Percentiles rank a stretch among this genome's conserved stretches.
These are phyloP conservation scores for Yamadazyma aaseri DNA, from an alignment of 1,139 yeast genomes.

Conservation along the genomic window DNA sequence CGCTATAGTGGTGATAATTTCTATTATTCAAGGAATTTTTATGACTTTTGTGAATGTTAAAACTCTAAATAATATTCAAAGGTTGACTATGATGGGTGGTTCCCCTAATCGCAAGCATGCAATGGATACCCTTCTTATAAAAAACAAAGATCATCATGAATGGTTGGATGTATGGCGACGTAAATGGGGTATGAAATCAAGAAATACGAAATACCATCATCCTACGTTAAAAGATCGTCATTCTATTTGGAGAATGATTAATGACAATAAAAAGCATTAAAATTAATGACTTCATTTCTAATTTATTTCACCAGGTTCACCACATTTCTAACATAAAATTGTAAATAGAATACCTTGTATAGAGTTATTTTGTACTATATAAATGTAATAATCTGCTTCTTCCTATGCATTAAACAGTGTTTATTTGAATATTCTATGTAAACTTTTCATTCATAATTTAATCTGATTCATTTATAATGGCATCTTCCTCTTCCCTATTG, in stretches of 20 bases:
- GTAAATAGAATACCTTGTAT: too few species aligned
- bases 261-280: constrained; percentile 49
- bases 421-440: background rate
- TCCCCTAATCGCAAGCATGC: constrained; percentile 4
- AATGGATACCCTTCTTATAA: constrained; percentile 8
- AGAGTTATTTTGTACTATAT: too few species aligned
- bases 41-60: constrained; percentile 46
- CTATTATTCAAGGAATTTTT: constrained; percentile 45
- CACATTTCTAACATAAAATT: too few species aligned
- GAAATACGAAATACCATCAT: constrained; percentile 27
- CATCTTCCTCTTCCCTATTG: constrained; percentile 9
- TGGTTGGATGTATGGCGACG: constrained; percentile 8
- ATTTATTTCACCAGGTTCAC: too few species aligned
- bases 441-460: constrained; percentile 20
- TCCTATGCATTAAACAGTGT: background rate
- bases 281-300: too few species aligned
- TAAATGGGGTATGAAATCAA: constrained; percentile 1
- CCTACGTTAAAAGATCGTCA: constrained; percentile 53
- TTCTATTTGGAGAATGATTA: constrained; percentile 72
- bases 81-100: constrained; percentile 59
- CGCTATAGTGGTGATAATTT: constrained; percentile 52
- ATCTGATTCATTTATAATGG: constrained; percentile 31
- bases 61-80: constrained; percentile 56
- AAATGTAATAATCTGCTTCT: too few species aligned
- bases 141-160: constrained; percentile 1